A percentile compares a stretch with the other conserved stretches of the same genome.
These are phyloP conservation scores for Ceratocystis albifundus DNA, from an alignment of 2,329 filamentous ascomycete genomes.

Conservation along the genomic window DNA sequence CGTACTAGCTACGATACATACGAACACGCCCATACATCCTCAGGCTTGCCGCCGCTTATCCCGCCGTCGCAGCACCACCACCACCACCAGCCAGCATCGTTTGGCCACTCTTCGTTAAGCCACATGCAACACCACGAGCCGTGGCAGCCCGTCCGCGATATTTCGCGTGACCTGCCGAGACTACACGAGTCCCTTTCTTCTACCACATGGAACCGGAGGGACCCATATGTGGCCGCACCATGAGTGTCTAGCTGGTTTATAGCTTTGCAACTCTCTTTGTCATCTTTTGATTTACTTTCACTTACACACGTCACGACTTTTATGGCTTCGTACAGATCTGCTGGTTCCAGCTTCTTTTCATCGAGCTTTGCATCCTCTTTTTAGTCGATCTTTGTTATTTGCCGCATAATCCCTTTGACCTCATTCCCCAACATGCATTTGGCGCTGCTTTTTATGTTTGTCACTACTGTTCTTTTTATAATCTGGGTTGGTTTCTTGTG, in stretches of 20 bases:
- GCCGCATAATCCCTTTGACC: background rate
- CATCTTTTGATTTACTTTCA: background rate
- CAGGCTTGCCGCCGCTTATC: background rate
- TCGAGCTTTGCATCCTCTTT: background rate
- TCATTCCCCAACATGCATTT: background rate
- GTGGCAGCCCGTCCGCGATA: constrained; percentile 25
- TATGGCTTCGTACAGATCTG: constrained; percentile 8
- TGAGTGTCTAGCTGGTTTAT: background rate
- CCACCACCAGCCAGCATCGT: background rate
- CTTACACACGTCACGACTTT: background rate
- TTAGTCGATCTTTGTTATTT: background rate
- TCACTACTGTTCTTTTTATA: background rate
- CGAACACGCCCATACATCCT: constrained; percentile 9
- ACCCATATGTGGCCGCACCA: constrained; percentile 10
- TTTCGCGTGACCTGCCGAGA: constrained; percentile 6
- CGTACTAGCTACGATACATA: constrained; percentile 39
- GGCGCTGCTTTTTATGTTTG: constrained; percentile 12
- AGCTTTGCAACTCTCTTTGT: background rate
- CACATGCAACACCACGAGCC: constrained; percentile 27
- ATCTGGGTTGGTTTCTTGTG: background rate
- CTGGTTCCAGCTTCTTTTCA: background rate
- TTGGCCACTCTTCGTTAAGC: background rate
- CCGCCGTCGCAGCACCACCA: background rate
- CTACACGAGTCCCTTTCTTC: constrained; percentile 11
- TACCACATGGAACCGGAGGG: constrained; percentile 9